Evolutionary conservation across 2,329 filamentous ascomycete genomes (phyloP), one percentile per base, ranked within the genome.

Genomic region (Monilinia laxa): DNA sequence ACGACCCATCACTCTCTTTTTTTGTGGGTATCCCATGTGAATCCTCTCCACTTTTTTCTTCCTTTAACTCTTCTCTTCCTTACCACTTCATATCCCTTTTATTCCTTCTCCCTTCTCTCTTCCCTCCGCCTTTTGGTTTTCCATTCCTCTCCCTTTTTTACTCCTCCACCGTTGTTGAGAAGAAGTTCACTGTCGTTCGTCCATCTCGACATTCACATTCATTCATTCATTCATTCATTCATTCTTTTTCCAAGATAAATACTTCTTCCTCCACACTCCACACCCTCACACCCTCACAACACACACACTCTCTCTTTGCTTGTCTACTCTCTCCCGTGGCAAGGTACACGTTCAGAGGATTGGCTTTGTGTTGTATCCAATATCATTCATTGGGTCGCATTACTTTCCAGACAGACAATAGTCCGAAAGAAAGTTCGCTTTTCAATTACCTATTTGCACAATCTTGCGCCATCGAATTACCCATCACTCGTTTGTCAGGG

Each of bases 241-340:
- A 5, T 35, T 65, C 42, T 40, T n/a, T 42, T 40, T n/a, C 31
- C 31, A 12, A 52, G 54, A 56, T 47, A 64, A 42, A 60, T 65
- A 40, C 42, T 59, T 64, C 40, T 35, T 6, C 5, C 31, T 7
- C 31, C 31, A 35, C 31, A 35, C 31, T 4, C 31, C 31, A 35
- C 7, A 35, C 31, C 1, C 31, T 6, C 31, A 35, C 31, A 35
- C 62, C 35, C 49, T 14, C 62, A n/a, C n/a, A n/a, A n/a, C 31
- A 35, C 31, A 35, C 31, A 35, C 62, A 47, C 49, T 14, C 62
- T 64, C 62, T 1, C 59, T 65, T 59, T 4, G 28, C 28, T 35
- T n/a, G 10, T 20, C 25, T n/a, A 23, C 6, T 16, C 45, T 40
- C 47, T 54, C 59, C 53, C 47, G 59, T 62, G 59, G 35, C 59